phyloP scores from a whole-genome alignment of 192 early-diverging fungal species.

The Umbelopsis sp. region DNA sequence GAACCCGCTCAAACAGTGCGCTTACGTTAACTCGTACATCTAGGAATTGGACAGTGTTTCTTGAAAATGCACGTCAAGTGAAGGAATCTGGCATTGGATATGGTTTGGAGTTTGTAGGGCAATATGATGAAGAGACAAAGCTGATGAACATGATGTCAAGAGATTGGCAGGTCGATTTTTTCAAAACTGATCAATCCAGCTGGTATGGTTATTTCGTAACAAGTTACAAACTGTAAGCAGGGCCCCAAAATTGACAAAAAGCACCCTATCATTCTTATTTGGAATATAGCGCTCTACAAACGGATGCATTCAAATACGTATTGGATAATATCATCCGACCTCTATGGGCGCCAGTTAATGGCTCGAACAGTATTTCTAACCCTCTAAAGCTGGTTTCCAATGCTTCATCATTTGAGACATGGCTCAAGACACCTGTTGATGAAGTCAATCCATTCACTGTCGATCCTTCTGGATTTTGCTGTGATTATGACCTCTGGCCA shows the following conservation, averaged over 20 bases:
- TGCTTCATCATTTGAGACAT: neutral
- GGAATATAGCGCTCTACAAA: constrained; percentile 16
- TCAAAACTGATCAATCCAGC: neutral
- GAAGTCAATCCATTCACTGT: constrained; percentile 6
- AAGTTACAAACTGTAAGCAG: no score
- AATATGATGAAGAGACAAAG: constrained; percentile 26
- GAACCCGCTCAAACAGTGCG: neutral
- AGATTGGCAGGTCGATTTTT: constrained; percentile 21
- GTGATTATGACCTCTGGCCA: constrained; percentile 17
- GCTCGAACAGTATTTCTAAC: neutral
- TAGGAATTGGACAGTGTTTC: constrained; percentile 12
- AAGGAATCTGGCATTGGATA: constrained; percentile 19
- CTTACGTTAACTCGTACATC: neutral
- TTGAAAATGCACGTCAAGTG: neutral
- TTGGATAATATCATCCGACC: constrained; percentile 18
- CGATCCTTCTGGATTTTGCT: constrained; percentile 16
- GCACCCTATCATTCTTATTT: no score
- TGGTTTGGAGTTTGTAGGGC: constrained; percentile 16
- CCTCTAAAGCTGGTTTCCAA: neutral
- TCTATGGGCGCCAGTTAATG: constrained; percentile 1
- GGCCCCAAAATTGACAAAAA: no score
- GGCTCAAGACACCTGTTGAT: constrained; percentile 15
- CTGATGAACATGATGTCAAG: constrained; percentile 22
- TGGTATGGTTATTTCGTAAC: neutral
- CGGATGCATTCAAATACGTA: neutral